Conservation (phyloP, 805 yeast species). For the Sugiyamaella qingdaonensis region DNA sequence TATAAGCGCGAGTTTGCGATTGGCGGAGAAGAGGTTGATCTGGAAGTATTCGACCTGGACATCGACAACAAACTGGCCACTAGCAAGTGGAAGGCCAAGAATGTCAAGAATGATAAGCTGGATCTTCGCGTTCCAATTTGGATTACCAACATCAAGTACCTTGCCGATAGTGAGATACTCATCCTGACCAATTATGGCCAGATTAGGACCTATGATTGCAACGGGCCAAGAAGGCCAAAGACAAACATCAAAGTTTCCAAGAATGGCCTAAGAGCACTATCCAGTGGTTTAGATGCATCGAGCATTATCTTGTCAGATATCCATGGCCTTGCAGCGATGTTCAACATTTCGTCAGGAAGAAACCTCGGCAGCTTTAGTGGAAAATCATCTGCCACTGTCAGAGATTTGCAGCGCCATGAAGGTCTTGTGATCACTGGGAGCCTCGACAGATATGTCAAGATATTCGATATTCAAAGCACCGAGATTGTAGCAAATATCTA, state of each 20-base stretch:
- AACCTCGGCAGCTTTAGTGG: constrained; percentile 51
- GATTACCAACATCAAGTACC: constrained; percentile 56
- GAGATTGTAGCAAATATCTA: constrained; percentile 66
- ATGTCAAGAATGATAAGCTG: constrained; percentile 73
- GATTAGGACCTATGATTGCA: constrained; percentile 66
- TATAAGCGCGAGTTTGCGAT: constrained; percentile 49
- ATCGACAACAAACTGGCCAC: constrained; percentile 30
- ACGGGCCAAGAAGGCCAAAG: constrained; percentile 64
- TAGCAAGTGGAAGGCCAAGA: constrained; percentile 63
- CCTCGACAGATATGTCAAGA: constrained; percentile 79
- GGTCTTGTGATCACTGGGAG: constrained; percentile 69
- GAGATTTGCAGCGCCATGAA: constrained; percentile 31
- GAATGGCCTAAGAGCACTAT: constrained; percentile 46
- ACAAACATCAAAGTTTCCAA: constrained; percentile 51
- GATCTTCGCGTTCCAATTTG: constrained; percentile 82
- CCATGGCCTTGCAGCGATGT: constrained; percentile 39
- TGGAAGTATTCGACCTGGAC: constrained; percentile 41
- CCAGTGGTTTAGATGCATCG: constrained; percentile 35
- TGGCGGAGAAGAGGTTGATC: constrained; percentile 84
- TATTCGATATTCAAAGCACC: constrained; percentile 59
- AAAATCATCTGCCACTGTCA: constrained; percentile 63
- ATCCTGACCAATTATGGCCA: constrained; percentile 75
- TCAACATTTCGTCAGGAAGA: constrained; percentile 34
- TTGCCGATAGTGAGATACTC: constrained; percentile 39
- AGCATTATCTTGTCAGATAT: constrained; percentile 69